Evolutionary conservation across 2,329 filamentous ascomycete species (phyloP).

Genomic region (Fusarium miscanthi): DNA sequence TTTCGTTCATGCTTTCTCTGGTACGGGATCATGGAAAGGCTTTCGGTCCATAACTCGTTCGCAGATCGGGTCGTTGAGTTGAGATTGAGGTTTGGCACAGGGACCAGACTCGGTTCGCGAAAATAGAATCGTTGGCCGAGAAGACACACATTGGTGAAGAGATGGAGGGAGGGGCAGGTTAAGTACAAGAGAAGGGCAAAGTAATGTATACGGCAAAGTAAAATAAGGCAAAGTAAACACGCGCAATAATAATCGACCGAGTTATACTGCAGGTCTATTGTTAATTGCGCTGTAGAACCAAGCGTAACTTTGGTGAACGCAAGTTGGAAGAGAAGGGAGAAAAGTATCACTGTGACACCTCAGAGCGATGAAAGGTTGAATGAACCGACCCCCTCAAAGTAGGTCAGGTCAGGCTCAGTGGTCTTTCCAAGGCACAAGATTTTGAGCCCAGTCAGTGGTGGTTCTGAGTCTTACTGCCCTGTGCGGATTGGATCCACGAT

Average conservation of each 20-base stretch:
- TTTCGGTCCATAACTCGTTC: constrained; percentile 51
- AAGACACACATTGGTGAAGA: constrained; percentile 52
- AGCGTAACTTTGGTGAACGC: constrained; percentile 14
- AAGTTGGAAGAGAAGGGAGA: constrained; percentile 10
- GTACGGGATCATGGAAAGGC: constrained; percentile 44
- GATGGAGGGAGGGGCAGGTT: constrained; percentile 9
- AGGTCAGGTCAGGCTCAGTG: neutral
- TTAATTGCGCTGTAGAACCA: constrained; percentile 31
- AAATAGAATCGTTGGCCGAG: constrained; percentile 50
- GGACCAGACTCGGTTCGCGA: constrained; percentile 51
- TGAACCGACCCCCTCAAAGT: constrained; percentile 13
- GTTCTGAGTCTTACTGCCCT: constrained; percentile 2
- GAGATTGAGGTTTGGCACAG: constrained; percentile 39
- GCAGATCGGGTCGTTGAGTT: constrained; percentile 39
- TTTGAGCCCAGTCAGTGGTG: neutral
- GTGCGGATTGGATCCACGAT: constrained; percentile 11
- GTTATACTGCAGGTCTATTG: constrained; percentile 15
- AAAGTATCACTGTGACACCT: constrained; percentile 1
- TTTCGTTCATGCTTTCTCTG: constrained; percentile 52
- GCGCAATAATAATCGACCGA: constrained; percentile 12
- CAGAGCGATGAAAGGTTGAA: neutral
- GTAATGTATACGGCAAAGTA: constrained; percentile 4
- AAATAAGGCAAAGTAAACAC: constrained; percentile 5
- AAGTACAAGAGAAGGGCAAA: neutral
- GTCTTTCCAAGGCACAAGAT: constrained; percentile 14